Evolutionary conservation across 805 yeast genomes (phyloP), one percentile per base, ranked within the genome.

Genomic region (Candida morakotiae): DNA sequence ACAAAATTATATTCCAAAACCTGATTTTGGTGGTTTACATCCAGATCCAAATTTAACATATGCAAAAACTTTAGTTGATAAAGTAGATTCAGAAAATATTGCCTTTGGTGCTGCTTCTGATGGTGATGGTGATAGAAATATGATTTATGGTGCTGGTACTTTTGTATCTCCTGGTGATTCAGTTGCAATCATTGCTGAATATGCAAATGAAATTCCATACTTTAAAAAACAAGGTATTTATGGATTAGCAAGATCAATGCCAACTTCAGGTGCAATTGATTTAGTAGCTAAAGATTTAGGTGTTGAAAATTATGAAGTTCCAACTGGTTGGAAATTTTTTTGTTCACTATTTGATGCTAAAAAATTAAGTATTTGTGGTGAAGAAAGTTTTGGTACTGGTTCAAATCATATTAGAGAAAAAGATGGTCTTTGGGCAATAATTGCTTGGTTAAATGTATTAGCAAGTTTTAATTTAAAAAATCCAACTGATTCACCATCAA

Each of bases 241-340:
- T 52, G 98, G 98, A 6, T 71, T 93, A 36, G 98, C 98, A 9
- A 77, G 98, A 57, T 86, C 96, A 9, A 91, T 91, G 96, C 98
- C 98, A 41, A 91, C 98, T 9, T 82, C 94, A 9, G 88, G 85
- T 31, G 98, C 98, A 23, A 74, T 91, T 51, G 98, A 91, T 53
- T 72, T 83, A 40, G 98, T 93, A 17, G 98, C 96, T 21, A 76
- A 77, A 57, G 70, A 71, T 41, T 80, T 87, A 62, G 83, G 83
- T 22, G 65, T 91, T 47, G 65, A 81, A 35, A 69, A 81, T 44
- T 91, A 91, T 62, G 98, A 93, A 64, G 98, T 93, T 5, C 98
- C 98, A 38, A 91, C 98, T 14, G 98, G 98, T 24, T 91, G 98
- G 98, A 91, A 91, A 65, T 91, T 91, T 60, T 91, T 91, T 76